These are phyloP conservation scores for Angophora floribunda DNA, from an alignment of 345 rosid genomes.

Conservation along the genomic window DNA sequence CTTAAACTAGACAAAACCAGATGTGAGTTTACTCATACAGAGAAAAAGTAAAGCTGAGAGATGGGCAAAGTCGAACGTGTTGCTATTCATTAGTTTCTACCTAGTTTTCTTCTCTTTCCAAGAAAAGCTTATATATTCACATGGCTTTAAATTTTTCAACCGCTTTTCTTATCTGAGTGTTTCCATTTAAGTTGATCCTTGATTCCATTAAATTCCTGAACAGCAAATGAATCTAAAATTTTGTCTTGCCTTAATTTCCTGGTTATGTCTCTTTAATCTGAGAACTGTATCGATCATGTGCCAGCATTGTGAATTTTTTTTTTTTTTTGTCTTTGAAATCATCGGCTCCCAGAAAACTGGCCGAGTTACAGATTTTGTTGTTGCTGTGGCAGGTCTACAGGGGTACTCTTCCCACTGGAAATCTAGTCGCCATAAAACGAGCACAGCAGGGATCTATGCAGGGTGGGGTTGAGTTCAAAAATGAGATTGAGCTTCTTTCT, in stretches of 20 bases:
- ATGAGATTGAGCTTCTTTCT: constrained; percentile 83
- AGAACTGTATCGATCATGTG: background rate
- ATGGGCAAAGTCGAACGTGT: background rate
- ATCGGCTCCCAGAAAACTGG: background rate
- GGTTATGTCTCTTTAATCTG: background rate
- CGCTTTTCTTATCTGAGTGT: background rate
- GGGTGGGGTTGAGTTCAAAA: constrained; percentile 79
- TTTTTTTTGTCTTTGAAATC: background rate
- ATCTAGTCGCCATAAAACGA: constrained; percentile 63
- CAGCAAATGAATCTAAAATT: background rate
- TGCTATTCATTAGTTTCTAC: background rate
- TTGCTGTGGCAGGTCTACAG: constrained; percentile 50
- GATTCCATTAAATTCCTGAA: background rate
- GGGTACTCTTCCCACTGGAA: constrained; percentile 49
- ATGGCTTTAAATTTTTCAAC: background rate
- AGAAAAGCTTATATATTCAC: background rate
- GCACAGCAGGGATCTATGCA: constrained; percentile 81
- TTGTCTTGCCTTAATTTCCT: background rate
- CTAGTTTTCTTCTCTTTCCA: background rate
- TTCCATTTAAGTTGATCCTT: background rate
- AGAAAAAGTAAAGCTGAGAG: background rate
- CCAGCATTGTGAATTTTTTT: background rate
- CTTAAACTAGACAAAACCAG: background rate
- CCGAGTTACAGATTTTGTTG: background rate
- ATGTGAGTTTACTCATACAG: background rate